Evolutionary conservation across 305 asterid species (phyloP).

Genomic region (Rubia peregrina): DNA sequence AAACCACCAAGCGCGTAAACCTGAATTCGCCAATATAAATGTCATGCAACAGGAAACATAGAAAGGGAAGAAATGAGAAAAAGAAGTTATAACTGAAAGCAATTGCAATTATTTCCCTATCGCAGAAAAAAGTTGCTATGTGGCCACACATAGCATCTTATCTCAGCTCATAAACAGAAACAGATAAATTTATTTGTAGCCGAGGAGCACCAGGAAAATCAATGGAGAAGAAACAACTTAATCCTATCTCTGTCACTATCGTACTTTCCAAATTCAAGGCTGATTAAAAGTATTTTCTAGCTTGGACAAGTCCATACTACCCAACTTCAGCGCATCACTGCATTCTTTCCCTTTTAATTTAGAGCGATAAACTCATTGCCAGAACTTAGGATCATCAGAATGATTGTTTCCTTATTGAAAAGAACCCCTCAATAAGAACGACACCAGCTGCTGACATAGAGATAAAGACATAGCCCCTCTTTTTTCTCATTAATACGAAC

Average conservation of each 20-base stretch:
- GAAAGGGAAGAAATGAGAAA: not conserved
- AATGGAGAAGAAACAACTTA: not conserved
- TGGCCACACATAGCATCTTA: not conserved
- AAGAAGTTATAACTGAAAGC: not conserved
- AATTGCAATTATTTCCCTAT: not conserved
- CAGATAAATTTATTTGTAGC: not conserved
- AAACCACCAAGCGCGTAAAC: slow-evolving; percentile 84
- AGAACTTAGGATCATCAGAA: not conserved
- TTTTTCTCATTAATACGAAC: not conserved
- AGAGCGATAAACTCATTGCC: not conserved
- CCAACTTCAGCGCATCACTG: not conserved
- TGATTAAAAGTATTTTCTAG: not conserved
- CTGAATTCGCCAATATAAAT: slow-evolving; percentile 25
- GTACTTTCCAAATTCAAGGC: not conserved
- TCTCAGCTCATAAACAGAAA: not conserved
- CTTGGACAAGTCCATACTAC: not conserved
- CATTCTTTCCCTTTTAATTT: not conserved
- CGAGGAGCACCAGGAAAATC: not conserved
- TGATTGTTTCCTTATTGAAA: not conserved
- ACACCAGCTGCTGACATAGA: not conserved
- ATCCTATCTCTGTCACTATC: not conserved
- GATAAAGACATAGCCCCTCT: not conserved
- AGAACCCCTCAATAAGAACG: not conserved
- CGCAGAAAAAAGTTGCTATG: not conserved
- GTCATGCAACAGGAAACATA: not conserved